phyloP scores from a whole-genome alignment of 2,329 filamentous ascomycete species.

The Fusarium redolens region DNA sequence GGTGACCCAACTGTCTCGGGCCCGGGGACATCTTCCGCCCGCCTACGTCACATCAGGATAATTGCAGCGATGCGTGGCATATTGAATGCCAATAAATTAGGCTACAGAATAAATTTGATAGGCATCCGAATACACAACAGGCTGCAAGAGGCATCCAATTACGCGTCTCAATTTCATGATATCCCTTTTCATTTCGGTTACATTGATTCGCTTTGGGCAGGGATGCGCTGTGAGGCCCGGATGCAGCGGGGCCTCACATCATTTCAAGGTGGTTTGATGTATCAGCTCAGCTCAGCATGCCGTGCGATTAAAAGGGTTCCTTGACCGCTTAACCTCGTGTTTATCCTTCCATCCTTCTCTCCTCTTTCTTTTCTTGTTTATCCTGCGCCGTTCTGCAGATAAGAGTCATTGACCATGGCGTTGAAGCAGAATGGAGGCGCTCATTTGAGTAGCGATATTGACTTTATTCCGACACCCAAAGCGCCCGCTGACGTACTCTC shows the following conservation, averaged over 20 bases:
- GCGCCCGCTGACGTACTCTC: slow-evolving; percentile 27
- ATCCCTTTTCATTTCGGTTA: slow-evolving; percentile 3
- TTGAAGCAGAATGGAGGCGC: slow-evolving; percentile 31
- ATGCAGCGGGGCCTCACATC: slow-evolving; percentile 16
- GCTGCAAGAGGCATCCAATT: slow-evolving; percentile 5
- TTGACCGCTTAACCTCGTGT: slow-evolving; percentile 33
- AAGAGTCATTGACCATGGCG: slow-evolving; percentile 21
- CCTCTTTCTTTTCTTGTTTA: background rate
- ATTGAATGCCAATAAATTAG: slow-evolving; percentile 21
- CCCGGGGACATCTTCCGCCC: background rate
- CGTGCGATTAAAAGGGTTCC: background rate
- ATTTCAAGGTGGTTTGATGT: slow-evolving; percentile 31
- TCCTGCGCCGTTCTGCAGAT: background rate
- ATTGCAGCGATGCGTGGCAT: slow-evolving; percentile 20
- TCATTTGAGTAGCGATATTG: slow-evolving; percentile 37
- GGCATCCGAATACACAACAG: slow-evolving; percentile 3
- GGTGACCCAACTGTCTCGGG: background rate
- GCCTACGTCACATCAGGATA: background rate
- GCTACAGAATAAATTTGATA: slow-evolving; percentile 7
- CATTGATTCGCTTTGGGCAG: background rate
- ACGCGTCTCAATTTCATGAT: slow-evolving; percentile 5
- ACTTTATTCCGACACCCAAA: slow-evolving; percentile 39
- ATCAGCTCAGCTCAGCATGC: slow-evolving; percentile 4
- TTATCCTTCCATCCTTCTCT: background rate
- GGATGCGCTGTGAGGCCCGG: slow-evolving; percentile 26